These are phyloP conservation scores for Ceratobasidium theobromae DNA, from an alignment of 1,284 basidiomycete species.

Conservation along the genomic window DNA sequence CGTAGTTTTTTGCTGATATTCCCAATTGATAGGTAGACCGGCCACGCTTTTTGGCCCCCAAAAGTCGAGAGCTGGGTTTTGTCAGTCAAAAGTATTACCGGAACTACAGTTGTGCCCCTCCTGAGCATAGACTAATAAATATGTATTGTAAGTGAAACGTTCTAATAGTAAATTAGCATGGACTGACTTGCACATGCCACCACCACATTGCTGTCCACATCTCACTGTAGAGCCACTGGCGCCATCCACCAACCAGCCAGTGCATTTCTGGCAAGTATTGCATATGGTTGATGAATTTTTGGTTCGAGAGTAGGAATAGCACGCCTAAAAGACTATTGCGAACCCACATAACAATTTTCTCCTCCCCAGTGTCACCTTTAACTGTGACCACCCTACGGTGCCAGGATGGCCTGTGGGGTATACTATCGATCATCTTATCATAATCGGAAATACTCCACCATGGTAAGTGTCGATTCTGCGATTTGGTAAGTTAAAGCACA, in stretches of 20 bases:
- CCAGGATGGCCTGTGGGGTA: neutral
- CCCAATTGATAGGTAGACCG: conserved; percentile 34
- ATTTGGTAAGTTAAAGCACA: neutral
- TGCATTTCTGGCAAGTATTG: neutral
- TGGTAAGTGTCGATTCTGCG: neutral
- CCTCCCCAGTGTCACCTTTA: neutral
- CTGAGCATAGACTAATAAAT: conserved; percentile 2
- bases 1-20: conserved; percentile 33
- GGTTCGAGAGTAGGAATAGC: neutral
- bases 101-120: conserved; percentile 15
- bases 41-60: conserved; percentile 32
- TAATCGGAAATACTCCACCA: neutral
- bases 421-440: neutral
- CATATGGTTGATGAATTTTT: neutral
- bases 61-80: conserved; percentile 31
- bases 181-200: conserved; percentile 31
- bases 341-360: neutral
- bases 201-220: conserved; percentile 23
- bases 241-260: neutral
- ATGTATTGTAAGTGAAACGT: neutral
- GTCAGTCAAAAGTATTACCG: conserved; percentile 31
- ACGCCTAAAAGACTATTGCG: neutral
- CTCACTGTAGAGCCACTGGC: neutral
- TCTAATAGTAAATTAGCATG: neutral
- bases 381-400: neutral